phyloP scores from a whole-genome alignment of 2,329 filamentous ascomycete genomes.

The Phoma sp. region DNA sequence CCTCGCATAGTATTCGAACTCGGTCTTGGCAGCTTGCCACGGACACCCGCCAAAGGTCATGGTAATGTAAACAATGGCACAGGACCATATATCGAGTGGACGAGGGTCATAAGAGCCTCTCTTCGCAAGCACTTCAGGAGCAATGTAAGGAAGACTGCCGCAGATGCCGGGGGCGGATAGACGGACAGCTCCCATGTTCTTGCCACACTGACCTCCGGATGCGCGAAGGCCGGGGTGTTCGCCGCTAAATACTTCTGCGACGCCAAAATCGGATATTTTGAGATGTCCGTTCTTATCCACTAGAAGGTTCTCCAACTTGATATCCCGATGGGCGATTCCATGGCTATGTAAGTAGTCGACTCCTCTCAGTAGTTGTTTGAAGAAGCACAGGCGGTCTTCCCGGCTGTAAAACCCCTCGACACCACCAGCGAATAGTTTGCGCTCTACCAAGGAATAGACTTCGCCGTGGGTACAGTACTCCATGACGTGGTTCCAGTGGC shows the following conservation, averaged over 20 bases:
- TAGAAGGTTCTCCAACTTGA: constrained; percentile 87
- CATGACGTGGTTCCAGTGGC: constrained; percentile 90
- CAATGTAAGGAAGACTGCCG: constrained; percentile 85
- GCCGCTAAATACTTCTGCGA: constrained; percentile 84
- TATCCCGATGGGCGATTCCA: constrained; percentile 88
- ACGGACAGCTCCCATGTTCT: constrained; percentile 73
- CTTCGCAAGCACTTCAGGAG: constrained; percentile 80
- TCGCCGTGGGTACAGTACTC: constrained; percentile 87
- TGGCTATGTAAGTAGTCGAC: constrained; percentile 81
- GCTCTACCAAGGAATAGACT: constrained; percentile 75
- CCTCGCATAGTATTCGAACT: constrained; percentile 65
- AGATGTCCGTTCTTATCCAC: constrained; percentile 80
- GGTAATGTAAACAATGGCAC: constrained; percentile 81
- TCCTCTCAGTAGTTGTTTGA: constrained; percentile 87
- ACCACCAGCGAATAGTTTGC: constrained; percentile 56
- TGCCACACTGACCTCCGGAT: constrained; percentile 74
- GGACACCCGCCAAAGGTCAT: constrained; percentile 75
- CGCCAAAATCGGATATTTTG: constrained; percentile 92
- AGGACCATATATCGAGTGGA: constrained; percentile 84
- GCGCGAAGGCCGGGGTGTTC: constrained; percentile 79
- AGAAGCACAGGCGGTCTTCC: constrained; percentile 79
- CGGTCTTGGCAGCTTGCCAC: constrained; percentile 71
- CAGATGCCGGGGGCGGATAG: constrained; percentile 81
- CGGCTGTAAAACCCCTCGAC: constrained; percentile 63
- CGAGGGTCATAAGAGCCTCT: constrained; percentile 73